Percentiles rank a stretch among this genome's conserved stretches.
Evolutionary conservation across 768 basidiomycete genomes (phyloP).

Genomic region (Gymnopilus dilepis): DNA sequence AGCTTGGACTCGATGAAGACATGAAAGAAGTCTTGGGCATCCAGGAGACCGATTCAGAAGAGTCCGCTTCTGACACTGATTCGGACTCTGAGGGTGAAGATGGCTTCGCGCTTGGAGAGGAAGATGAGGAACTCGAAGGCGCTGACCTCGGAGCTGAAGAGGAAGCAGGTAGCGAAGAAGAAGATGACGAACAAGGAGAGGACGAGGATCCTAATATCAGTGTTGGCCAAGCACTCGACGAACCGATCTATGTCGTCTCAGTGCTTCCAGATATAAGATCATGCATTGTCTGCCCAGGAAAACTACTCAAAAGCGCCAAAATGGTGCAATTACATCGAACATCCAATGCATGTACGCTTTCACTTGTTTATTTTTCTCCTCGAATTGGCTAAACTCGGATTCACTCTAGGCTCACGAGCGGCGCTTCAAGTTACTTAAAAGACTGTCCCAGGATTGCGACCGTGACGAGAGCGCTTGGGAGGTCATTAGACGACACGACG

Average conservation of each 20-base stretch:
- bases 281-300: constrained; percentile 76
- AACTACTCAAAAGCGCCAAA: constrained; percentile 62
- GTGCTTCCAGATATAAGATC: constrained; percentile 57
- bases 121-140: constrained; percentile 24
- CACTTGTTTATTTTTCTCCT: constrained; percentile 15
- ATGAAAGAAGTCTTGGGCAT: constrained; percentile 67
- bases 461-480: constrained; percentile 54
- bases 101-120: constrained; percentile 27
- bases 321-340: constrained; percentile 63
- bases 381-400: constrained; percentile 10
- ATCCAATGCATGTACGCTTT: constrained; percentile 63
- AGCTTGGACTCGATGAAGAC: constrained; percentile 67
- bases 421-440: constrained; percentile 56
- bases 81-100: constrained; percentile 30
- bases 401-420: constrained; percentile 63
- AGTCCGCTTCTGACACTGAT: constrained; percentile 65
- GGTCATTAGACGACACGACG: constrained; percentile 36
- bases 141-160: constrained; percentile 33
- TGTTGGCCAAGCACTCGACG: constrained; percentile 61
- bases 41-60: constrained; percentile 78
- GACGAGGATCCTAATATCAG: constrained; percentile 52
- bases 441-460: constrained; percentile 43
- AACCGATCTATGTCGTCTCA: constrained; percentile 68
- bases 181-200: constrained; percentile 31
- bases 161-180: constrained; percentile 32